Evolutionary conservation across 192 early-diverging fungal species (phyloP).

Genomic region (Oehlia diaphana): DNA sequence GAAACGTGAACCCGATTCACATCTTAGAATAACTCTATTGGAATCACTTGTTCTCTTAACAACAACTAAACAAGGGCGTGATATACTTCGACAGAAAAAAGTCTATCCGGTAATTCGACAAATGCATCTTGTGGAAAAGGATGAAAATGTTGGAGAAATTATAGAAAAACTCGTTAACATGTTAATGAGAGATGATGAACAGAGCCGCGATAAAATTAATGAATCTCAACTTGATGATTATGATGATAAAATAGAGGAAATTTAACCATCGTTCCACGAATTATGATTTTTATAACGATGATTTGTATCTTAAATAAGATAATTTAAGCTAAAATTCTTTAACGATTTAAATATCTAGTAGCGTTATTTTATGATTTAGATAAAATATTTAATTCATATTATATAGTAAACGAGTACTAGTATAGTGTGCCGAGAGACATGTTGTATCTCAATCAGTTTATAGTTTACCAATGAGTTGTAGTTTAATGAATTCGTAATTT

Average conservation of each 20-base stretch:
- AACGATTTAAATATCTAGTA: too few species aligned
- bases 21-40: conserved; percentile 70
- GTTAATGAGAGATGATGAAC: conserved; percentile 77
- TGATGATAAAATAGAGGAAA: conserved; percentile 31
- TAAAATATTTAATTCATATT: too few species aligned
- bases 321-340: too few species aligned
- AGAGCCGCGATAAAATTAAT: too few species aligned
- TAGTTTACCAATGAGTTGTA: too few species aligned
- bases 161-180: conserved; percentile 83
- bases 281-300: background rate
- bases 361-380: too few species aligned
- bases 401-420: too few species aligned
- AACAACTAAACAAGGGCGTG: conserved; percentile 71
- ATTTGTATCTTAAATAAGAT: too few species aligned
- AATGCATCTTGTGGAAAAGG: conserved; percentile 72
- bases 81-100: conserved; percentile 75
- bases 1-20: conserved; percentile 77
- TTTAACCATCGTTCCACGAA: background rate
- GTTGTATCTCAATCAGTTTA: too few species aligned
- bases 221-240: conserved; percentile 40
- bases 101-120: conserved; percentile 87
- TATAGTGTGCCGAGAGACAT: too few species aligned
- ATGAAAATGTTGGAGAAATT: conserved; percentile 68
- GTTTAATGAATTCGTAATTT: too few species aligned
- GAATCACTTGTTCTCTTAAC: conserved; percentile 84